These are phyloP conservation scores for Echium plantagineum DNA, from an alignment of 257 asterid genomes.

Conservation along the genomic window DNA sequence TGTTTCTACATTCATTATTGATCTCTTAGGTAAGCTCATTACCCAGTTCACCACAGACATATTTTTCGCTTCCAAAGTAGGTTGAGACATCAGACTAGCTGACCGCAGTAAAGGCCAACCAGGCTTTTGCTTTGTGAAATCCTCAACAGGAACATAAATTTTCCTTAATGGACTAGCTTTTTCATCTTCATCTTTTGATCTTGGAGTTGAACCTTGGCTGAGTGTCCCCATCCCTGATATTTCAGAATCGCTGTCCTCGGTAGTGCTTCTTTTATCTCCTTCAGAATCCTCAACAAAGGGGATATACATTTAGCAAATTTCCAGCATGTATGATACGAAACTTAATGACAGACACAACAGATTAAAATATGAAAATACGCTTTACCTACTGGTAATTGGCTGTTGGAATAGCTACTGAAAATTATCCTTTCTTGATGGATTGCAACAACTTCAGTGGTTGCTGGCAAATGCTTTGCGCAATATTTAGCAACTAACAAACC, in stretches of 20 bases:
- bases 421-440: slow-evolving; percentile 62
- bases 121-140: slow-evolving; percentile 55
- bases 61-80: slow-evolving; percentile 40
- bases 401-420: slow-evolving; percentile 38
- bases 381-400: slow-evolving; percentile 21
- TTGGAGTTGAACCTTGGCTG: slow-evolving; percentile 25
- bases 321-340: too few species aligned
- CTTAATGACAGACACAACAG: neutral
- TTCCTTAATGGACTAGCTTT: slow-evolving; percentile 29
- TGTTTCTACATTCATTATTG: slow-evolving; percentile 8
- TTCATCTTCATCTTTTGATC: slow-evolving; percentile 8
- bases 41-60: slow-evolving; percentile 90
- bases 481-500: slow-evolving; percentile 76
- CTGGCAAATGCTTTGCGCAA: slow-evolving; percentile 21
- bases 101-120: slow-evolving; percentile 94
- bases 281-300: neutral
- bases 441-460: slow-evolving; percentile 61
- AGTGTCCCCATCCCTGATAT: slow-evolving; percentile 42
- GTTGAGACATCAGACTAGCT: slow-evolving; percentile 36
- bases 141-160: slow-evolving; percentile 60
- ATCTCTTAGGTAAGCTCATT: slow-evolving; percentile 58
- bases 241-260: slow-evolving; percentile 34
- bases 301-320: too few species aligned
- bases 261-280: slow-evolving; percentile 40
- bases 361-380: neutral